Evolutionary conservation across 129 eudicot genomes (phyloP).

Genomic region (Smallanthus sonchifolius): DNA sequence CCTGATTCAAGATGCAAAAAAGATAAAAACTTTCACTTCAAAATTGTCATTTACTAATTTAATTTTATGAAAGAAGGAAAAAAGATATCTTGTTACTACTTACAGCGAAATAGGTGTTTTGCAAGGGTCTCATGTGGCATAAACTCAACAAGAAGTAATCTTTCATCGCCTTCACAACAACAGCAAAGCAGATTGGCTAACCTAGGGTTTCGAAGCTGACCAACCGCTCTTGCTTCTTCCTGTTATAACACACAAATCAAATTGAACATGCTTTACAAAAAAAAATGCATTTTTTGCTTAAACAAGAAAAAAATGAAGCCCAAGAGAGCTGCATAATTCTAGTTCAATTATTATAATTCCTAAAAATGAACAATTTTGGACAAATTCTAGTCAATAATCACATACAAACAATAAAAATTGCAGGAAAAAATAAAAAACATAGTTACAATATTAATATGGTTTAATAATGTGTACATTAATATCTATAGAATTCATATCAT

Average conservation of each 20-base stretch:
- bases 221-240: slow-evolving; percentile 87
- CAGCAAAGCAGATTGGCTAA: slow-evolving; percentile 79
- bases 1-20: no score
- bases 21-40: not conserved
- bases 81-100: slow-evolving; percentile 6
- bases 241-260: slow-evolving; percentile 15
- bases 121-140: slow-evolving; percentile 86
- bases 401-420: no score
- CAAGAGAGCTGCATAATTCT: no score
- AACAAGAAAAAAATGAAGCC: not conserved
- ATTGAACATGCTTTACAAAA: not conserved
- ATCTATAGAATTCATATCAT: no score
- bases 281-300: no score
- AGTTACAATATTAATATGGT: no score
- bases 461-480: no score
- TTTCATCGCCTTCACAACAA: slow-evolving; percentile 80
- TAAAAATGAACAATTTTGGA: no score
- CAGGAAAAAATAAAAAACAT: no score
- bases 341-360: no score
- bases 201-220: slow-evolving; percentile 62
- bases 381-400: no score
- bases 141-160: slow-evolving; percentile 69
- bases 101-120: slow-evolving; percentile 75
- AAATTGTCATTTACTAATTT: not conserved
- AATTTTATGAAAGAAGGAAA: not conserved